phyloP scores from a whole-genome alignment of 768 basidiomycete species.

The Suillus clintonianus region DNA sequence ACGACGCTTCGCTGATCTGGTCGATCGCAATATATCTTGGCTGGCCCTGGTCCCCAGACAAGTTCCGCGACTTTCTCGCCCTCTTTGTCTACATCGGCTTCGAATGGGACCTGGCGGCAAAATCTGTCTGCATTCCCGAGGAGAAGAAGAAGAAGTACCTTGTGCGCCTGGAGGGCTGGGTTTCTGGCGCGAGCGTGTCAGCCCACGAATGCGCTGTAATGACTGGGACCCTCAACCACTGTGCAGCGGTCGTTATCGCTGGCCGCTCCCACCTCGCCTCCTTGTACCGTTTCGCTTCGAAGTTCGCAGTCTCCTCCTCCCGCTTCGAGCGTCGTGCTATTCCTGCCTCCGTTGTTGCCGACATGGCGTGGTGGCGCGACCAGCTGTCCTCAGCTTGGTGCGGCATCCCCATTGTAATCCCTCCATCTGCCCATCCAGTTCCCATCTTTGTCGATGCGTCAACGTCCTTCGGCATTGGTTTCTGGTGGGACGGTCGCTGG shows the following conservation, averaged over 20 bases:
- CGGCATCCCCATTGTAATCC: background rate
- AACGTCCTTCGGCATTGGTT: conserved; percentile 39
- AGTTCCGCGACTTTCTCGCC: conserved; percentile 27
- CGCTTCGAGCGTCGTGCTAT: conserved; percentile 17
- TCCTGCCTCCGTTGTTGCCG: conserved; percentile 12
- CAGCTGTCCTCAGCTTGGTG: conserved; percentile 7
- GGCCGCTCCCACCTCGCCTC: conserved; percentile 33
- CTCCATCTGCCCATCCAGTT: background rate
- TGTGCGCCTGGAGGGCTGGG: conserved; percentile 19
- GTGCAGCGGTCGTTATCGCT: conserved; percentile 29
- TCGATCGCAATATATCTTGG: conserved; percentile 23
- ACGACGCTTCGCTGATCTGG: conserved; percentile 25
- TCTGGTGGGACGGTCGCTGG: conserved; percentile 36
- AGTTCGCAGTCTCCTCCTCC: conserved; percentile 19
- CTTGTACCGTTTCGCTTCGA: conserved; percentile 27
- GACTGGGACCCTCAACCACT: conserved; percentile 39
- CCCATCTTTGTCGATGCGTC: conserved; percentile 43
- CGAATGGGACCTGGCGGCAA: conserved; percentile 31
- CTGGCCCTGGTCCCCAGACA: conserved; percentile 38
- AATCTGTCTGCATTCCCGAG: conserved; percentile 32
- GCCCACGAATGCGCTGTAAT: conserved; percentile 26
- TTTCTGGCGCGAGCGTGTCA: conserved; percentile 6
- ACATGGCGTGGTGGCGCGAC: conserved; percentile 32
- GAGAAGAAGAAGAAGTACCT: conserved; percentile 34
- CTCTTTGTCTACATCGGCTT: conserved; percentile 40